Percentiles rank a stretch among this genome's conserved stretches.
These are phyloP conservation scores for Podospora didyma DNA, from an alignment of 495 filamentous ascomycete species.

Conservation along the genomic window DNA sequence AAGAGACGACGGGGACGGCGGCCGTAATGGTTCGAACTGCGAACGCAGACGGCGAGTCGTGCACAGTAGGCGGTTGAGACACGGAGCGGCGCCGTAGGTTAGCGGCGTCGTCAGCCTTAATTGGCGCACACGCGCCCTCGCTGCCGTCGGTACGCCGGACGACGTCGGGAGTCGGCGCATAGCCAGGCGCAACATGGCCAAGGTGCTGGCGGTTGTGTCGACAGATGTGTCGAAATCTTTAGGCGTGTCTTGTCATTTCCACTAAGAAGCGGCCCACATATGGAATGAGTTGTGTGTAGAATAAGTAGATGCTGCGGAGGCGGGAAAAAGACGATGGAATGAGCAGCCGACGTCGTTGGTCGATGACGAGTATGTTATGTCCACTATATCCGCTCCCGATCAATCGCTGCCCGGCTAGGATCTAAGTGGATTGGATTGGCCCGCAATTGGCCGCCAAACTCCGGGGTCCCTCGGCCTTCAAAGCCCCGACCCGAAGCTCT, in stretches of 20 bases:
- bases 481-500: too few relatives aligned
- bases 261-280: neutral
- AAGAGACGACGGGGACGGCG: conserved; percentile 76
- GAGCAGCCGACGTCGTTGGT: too few relatives aligned
- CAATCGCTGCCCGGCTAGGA: too few relatives aligned
- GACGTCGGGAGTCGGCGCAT: neutral
- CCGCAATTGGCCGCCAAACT: too few relatives aligned
- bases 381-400: neutral
- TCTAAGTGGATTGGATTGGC: too few relatives aligned
- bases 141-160: neutral
- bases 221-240: neutral
- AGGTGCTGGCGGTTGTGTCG: too few relatives aligned
- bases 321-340: too few relatives aligned
- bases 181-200: neutral
- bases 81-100: neutral
- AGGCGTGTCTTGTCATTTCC: neutral
- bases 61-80: neutral
- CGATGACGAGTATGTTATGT: too few relatives aligned
- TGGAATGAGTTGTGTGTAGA: too few relatives aligned
- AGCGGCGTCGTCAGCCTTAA: neutral
- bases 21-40: conserved; percentile 66
- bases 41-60: neutral
- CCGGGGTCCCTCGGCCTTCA: too few relatives aligned
- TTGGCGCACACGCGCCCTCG: neutral
- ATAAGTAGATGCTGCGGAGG: too few relatives aligned